phyloP scores from a whole-genome alignment of 345 rosid species.

The Diplotaxis tenuifolia region DNA sequence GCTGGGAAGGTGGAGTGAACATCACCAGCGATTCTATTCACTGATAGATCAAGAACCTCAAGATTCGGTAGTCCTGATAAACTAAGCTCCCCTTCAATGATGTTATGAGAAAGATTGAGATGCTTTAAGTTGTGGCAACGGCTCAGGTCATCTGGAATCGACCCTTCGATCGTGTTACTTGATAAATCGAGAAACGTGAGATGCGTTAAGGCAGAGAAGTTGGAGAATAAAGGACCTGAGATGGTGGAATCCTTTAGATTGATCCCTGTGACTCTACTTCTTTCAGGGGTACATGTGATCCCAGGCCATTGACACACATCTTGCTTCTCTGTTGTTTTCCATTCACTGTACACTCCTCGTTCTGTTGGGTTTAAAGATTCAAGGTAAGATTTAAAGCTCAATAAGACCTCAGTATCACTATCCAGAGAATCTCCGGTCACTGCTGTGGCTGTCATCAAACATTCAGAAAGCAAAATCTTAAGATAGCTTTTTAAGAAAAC shows the following conservation, averaged over 20 bases:
- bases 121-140: neutral
- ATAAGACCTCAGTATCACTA: neutral
- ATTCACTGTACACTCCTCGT: neutral
- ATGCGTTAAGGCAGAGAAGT: neutral
- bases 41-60: slow-evolving; percentile 59
- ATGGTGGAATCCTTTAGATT: neutral
- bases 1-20: slow-evolving; percentile 46
- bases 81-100: slow-evolving; percentile 50
- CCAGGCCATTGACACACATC: neutral
- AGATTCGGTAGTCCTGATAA: slow-evolving; percentile 54
- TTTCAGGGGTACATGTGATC: neutral
- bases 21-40: slow-evolving; percentile 55
- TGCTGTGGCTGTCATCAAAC: neutral
- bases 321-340: neutral
- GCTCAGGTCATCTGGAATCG: neutral
- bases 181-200: neutral
- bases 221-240: neutral
- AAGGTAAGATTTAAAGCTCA: neutral
- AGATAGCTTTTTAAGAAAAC: neutral
- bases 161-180: neutral
- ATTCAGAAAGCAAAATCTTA: neutral
- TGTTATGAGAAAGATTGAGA: slow-evolving; percentile 83
- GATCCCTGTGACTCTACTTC: neutral
- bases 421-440: neutral
- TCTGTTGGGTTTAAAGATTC: neutral